These are phyloP conservation scores for Ilex paraguariensis DNA, from an alignment of 305 asterid species.

Conservation along the genomic window DNA sequence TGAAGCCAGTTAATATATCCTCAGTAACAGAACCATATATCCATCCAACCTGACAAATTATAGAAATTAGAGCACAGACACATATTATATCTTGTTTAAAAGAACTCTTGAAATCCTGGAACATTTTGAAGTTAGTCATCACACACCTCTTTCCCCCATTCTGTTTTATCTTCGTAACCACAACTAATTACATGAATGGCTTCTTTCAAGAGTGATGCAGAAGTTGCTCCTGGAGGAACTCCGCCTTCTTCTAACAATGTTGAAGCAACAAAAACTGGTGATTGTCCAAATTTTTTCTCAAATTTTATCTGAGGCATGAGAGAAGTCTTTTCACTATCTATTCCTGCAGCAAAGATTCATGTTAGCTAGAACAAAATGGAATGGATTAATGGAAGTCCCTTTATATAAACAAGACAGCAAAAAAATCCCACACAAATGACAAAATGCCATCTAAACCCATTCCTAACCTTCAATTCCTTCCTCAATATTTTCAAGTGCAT, in stretches of 20 bases:
- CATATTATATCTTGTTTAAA: no score
- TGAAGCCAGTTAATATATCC: slow-evolving; percentile 94
- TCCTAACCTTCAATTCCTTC: slow-evolving; percentile 90
- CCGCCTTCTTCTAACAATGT: slow-evolving; percentile 89
- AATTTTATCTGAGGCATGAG: slow-evolving; percentile 88
- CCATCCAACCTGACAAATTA: slow-evolving; percentile 71
- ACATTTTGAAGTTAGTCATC: not conserved
- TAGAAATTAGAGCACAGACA: not conserved
- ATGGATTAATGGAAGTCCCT: not conserved
- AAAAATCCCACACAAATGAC: not conserved
- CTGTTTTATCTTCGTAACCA: slow-evolving; percentile 94
- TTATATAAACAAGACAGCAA: not conserved
- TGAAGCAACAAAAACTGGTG: slow-evolving; percentile 88
- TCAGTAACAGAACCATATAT: slow-evolving; percentile 94
- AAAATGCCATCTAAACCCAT: not conserved
- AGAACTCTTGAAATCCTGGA: no score
- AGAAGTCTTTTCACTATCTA: slow-evolving; percentile 67
- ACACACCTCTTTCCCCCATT: slow-evolving; percentile 95
- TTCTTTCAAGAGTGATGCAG: slow-evolving; percentile 90
- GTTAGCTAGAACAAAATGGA: slow-evolving; percentile 6
- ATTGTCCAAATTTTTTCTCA: slow-evolving; percentile 91
- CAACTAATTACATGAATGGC: slow-evolving; percentile 96
- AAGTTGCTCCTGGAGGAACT: slow-evolving; percentile 74
- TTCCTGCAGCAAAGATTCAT: slow-evolving; percentile 44
- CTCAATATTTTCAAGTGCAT: slow-evolving; percentile 93